Base-by-base conservation (phyloP, 768 basidiomycete genomes). In the Paxillus rubicundulus region DNA sequence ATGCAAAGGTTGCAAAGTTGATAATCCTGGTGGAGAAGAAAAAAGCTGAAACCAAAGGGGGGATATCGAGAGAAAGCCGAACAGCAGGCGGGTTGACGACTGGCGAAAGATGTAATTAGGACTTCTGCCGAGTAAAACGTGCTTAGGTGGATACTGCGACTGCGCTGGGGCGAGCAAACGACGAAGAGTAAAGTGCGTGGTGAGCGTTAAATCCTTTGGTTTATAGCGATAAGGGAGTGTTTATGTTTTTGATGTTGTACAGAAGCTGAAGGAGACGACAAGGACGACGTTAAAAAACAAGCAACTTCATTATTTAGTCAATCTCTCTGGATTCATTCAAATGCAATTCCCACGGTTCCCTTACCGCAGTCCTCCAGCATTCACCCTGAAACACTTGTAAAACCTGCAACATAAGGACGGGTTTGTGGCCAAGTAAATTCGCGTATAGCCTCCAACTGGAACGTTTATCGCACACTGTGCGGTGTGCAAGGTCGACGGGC, bases 81-180 rank as follows among this genome's bases (percentile, higher is more conserved):
- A 51, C 48, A 58, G 50, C 39, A 50, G 53, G 49, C 45, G 12
- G 47, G 34, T 32, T 10, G 56, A 48, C 42, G 47, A 58, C 44
- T 49, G 47, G 47, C 36, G 38, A 44, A 54, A 54, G 48, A 50
- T 52, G 51, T 54, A 61, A 57, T 51, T 46, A 46, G 47, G 58
- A 44, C 18, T 39, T 12, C 58, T 66, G 67, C 67, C 67, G 64
- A 69, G 40, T 41, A 48, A 54, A 68, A 61, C 68, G 68, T 70
- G 68, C 51, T 40, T 34, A 39, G 37, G 58, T 43, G 21, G 33
- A 41, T 51, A 61, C 57, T 48, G 30, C 41, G 10, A 42, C 21
- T 51, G 58, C 38, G 42, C 28, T 20, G 28, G 33, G 46, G 18
- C 33, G 33, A 38, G 28, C 42, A 37, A 32, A 47, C 34, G 34